Conservation (phyloP, 73 alveolate species). For the Tetrahymena malaccensis region DNA sequence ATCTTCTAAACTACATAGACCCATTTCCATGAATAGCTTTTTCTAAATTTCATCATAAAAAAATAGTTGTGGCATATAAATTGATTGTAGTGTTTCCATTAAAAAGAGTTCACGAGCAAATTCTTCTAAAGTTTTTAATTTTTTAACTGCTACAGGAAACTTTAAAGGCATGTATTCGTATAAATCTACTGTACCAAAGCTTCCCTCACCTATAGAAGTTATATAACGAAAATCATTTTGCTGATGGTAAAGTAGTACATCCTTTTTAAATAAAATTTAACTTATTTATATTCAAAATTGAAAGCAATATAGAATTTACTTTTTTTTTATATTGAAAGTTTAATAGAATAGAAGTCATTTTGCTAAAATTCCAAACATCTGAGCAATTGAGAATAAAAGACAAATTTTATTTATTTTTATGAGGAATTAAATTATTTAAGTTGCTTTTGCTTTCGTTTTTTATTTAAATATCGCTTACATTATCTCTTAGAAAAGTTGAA, state of each 20-base stretch:
- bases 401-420: background rate
- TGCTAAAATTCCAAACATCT: background rate
- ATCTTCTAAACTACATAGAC: background rate
- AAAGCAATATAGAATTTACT: background rate
- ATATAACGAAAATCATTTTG: background rate
- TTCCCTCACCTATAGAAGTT: background rate
- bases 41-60: background rate
- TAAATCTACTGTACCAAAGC: background rate
- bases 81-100: background rate
- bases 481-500: background rate
- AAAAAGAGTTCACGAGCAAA: background rate
- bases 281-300: background rate
- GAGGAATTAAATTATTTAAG: background rate
- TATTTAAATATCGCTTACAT: background rate
- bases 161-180: background rate
- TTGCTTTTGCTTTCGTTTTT: background rate
- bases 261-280: background rate
- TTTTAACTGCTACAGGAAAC: background rate
- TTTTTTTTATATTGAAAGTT: background rate
- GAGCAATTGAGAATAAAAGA: background rate
- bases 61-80: background rate
- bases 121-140: background rate
- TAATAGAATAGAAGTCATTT: background rate
- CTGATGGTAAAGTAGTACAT: background rate
- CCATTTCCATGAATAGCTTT: background rate